Evolutionary conservation across 441 rosid genomes (phyloP).

Genomic region (Pelargonium australe): DNA sequence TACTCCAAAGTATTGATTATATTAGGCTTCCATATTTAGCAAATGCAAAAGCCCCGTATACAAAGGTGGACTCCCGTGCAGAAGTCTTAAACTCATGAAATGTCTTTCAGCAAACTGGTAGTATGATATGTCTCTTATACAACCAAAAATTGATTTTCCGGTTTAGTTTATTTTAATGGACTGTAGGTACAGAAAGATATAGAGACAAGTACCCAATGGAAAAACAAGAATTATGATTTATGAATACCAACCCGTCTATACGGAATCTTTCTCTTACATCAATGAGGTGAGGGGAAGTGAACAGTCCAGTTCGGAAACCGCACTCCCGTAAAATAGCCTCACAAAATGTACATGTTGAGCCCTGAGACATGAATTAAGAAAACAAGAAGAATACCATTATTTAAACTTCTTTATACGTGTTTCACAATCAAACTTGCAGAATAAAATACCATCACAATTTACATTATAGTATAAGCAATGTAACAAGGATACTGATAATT

Average conservation of each 20-base stretch:
- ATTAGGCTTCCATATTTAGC: no score
- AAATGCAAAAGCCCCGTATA: no score
- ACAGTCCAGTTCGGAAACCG: constrained; percentile 75
- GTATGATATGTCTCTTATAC: no score
- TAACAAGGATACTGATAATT: not conserved
- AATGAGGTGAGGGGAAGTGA: constrained; percentile 86
- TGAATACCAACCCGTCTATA: constrained; percentile 56
- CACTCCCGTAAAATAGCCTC: constrained; percentile 79
- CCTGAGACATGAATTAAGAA: constrained; percentile 37
- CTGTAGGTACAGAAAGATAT: no score
- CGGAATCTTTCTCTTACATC: constrained; percentile 90
- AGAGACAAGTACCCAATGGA: no score
- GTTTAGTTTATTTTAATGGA: no score
- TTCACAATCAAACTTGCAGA: not conserved
- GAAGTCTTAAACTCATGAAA: no score
- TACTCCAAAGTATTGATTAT: no score
- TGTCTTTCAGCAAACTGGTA: no score
- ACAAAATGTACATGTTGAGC: constrained; percentile 79
- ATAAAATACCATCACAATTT: not conserved
- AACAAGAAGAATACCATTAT: not conserved
- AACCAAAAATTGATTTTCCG: no score
- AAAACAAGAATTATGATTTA: not conserved
- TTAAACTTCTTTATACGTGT: constrained; percentile 2
- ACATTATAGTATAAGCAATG: not conserved
- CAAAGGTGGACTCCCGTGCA: no score